Percentiles rank a stretch among this genome's conserved stretches.
phyloP scores from a whole-genome alignment of 2,329 filamentous ascomycete genomes.

The Ceratocystis harringtonii region DNA sequence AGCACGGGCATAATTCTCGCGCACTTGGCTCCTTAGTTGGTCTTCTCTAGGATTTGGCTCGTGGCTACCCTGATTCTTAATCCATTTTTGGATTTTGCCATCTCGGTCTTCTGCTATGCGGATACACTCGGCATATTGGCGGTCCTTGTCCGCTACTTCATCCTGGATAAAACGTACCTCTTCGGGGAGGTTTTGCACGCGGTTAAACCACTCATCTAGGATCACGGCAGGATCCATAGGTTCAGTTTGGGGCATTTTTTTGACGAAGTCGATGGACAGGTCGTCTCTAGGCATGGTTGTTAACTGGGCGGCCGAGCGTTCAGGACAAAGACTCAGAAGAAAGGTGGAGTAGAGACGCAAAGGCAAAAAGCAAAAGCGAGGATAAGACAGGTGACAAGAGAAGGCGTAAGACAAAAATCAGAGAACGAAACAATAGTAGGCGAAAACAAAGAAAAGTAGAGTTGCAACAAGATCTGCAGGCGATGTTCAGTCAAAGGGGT shows the following conservation, averaged over 20 bases:
- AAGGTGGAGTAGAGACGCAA: neutral
- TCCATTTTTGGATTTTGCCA: conserved; percentile 63
- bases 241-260: conserved; percentile 48
- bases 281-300: conserved; percentile 60
- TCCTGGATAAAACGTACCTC: conserved; percentile 74
- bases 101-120: conserved; percentile 58
- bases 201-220: conserved; percentile 63
- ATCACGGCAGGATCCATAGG: conserved; percentile 51
- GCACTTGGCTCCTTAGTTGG: conserved; percentile 47
- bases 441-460: neutral
- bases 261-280: conserved; percentile 53
- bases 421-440: neutral
- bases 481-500: neutral
- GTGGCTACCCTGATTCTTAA: conserved; percentile 61
- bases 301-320: conserved; percentile 27
- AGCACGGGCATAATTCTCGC: conserved; percentile 52
- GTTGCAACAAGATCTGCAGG: neutral
- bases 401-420: neutral
- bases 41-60: conserved; percentile 63
- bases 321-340: conserved; percentile 4
- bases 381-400: neutral
- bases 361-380: conserved; percentile 15
- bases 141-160: conserved; percentile 68
- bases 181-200: conserved; percentile 63
- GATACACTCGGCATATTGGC: conserved; percentile 52